phyloP scores from a whole-genome alignment of 495 filamentous ascomycete species.

The Xanthoparmelia taractica region DNA sequence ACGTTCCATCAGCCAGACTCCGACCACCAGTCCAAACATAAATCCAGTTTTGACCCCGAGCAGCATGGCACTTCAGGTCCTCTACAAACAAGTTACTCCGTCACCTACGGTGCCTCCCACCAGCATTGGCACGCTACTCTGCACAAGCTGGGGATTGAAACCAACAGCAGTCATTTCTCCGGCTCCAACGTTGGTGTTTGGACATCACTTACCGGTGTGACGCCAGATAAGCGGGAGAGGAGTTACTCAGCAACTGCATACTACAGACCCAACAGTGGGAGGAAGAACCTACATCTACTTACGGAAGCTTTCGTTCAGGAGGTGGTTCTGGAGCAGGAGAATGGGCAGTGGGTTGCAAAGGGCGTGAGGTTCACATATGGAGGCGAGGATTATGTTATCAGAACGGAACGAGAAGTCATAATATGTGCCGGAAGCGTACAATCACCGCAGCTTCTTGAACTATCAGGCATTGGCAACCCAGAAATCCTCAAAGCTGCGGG shows the following conservation, averaged over 20 bases:
- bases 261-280: slow-evolving; percentile 34
- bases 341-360: slow-evolving; percentile 29
- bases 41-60: slow-evolving; percentile 27
- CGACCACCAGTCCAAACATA: slow-evolving; percentile 29
- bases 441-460: slow-evolving; percentile 46
- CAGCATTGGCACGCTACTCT: slow-evolving; percentile 43
- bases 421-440: slow-evolving; percentile 45
- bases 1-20: slow-evolving; percentile 38
- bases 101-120: slow-evolving; percentile 38
- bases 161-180: slow-evolving; percentile 35
- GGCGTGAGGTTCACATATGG: slow-evolving; percentile 31
- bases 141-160: slow-evolving; percentile 34
- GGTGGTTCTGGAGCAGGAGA: slow-evolving; percentile 27
- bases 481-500: slow-evolving; percentile 36
- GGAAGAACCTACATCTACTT: slow-evolving; percentile 42
- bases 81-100: slow-evolving; percentile 37
- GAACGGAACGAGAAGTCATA: slow-evolving; percentile 41
- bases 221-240: slow-evolving; percentile 42
- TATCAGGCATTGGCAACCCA: slow-evolving; percentile 45
- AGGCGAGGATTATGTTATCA: slow-evolving; percentile 25
- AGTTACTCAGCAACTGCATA: slow-evolving; percentile 42
- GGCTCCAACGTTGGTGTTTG: slow-evolving; percentile 41
- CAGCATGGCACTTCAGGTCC: slow-evolving; percentile 39
- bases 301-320: slow-evolving; percentile 40
- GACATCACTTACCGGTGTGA: slow-evolving; percentile 36